Conservation (phyloP, 345 rosid genomes). For the Arabidopsis thaliana region TAIR10.1 NC_003070.9:22151001-22151500, state of each 20-base stretch:
- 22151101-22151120: neutral
- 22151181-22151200: neutral
- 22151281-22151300: constrained; percentile 7
- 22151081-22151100: neutral
- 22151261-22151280: neutral
- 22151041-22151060: neutral
- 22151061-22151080: neutral
- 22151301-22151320: neutral
- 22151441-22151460: neutral
- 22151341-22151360: constrained; percentile 30
- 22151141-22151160: neutral
- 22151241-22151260: neutral
- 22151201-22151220: neutral
- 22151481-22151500: constrained; percentile 21
- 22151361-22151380: constrained; percentile 4
- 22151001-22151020: neutral
- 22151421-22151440: constrained; percentile 19
- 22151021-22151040: neutral
- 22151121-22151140: neutral
- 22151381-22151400: neutral
- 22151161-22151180: neutral
- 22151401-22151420: constrained; percentile 21
- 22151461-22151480: neutral
- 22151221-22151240: neutral
- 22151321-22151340: neutral